Evolutionary conservation across 2,329 filamentous ascomycete species (phyloP).

Genomic region (Verticillium dahliae): DNA sequence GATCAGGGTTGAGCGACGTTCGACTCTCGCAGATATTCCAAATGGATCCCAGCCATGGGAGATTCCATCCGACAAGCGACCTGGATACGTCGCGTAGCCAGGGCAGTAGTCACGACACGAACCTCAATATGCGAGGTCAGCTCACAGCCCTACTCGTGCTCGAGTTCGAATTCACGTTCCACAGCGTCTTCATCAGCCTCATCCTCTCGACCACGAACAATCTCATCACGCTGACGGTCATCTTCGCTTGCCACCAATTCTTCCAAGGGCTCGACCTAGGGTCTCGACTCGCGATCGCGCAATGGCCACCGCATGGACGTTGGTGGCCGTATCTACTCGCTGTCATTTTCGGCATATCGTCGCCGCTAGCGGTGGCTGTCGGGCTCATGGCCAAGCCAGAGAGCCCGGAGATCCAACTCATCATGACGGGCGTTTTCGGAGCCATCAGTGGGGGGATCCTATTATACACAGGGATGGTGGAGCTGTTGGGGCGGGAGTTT

Average conservation of each 20-base stretch:
- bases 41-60: not conserved
- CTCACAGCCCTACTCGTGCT: conserved; percentile 85
- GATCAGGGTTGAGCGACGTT: not conserved
- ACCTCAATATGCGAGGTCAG: conserved; percentile 35
- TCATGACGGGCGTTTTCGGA: conserved; percentile 85
- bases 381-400: conserved; percentile 64
- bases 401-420: conserved; percentile 38
- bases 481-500: conserved; percentile 91
- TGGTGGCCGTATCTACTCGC: conserved; percentile 76
- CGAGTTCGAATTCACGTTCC: conserved; percentile 91
- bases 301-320: conserved; percentile 63
- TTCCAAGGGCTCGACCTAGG: conserved; percentile 90
- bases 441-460: conserved; percentile 82
- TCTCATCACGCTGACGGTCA: conserved; percentile 53
- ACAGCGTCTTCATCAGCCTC: conserved; percentile 86
- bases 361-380: conserved; percentile 76
- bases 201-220: conserved; percentile 61
- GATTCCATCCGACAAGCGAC: not conserved
- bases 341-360: conserved; percentile 66
- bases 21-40: not conserved
- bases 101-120: conserved; percentile 37
- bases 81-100: conserved; percentile 36
- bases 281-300: conserved; percentile 68
- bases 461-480: conserved; percentile 86
- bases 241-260: conserved; percentile 80